phyloP scores from a whole-genome alignment of 257 asterid genomes.

The Rauvolfia tetraphylla region DNA sequence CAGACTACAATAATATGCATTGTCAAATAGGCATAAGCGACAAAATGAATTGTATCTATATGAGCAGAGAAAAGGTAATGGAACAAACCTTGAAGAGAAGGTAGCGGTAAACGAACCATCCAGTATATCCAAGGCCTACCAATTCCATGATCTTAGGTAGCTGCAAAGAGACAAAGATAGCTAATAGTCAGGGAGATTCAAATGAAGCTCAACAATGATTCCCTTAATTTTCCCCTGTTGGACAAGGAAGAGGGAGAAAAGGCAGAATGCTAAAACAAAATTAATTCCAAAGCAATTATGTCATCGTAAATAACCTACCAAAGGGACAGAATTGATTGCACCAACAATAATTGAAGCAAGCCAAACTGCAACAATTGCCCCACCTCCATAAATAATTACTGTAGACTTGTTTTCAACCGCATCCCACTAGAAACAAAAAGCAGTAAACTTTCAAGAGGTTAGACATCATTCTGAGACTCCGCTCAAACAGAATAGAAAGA shows the following conservation, averaged over 20 bases:
- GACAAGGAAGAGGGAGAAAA: neutral
- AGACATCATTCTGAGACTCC: neutral
- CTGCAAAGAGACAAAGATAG: slow-evolving; percentile 31
- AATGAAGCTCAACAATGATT: neutral
- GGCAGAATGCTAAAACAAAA: neutral
- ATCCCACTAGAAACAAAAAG: slow-evolving; percentile 60
- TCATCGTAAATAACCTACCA: slow-evolving; percentile 50
- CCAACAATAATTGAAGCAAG: slow-evolving; percentile 70
- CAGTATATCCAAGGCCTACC: slow-evolving; percentile 96
- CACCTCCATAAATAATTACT: slow-evolving; percentile 76
- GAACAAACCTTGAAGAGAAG: slow-evolving; percentile 88
- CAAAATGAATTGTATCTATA: neutral
- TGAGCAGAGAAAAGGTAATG: neutral
- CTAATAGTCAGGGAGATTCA: neutral
- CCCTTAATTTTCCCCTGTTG: neutral
- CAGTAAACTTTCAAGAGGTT: slow-evolving; percentile 1
- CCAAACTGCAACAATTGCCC: slow-evolving; percentile 81
- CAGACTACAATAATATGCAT: neutral
- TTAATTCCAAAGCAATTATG: neutral
- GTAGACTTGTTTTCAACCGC: slow-evolving; percentile 90
- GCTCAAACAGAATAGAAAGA: neutral
- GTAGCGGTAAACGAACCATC: slow-evolving; percentile 98
- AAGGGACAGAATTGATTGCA: slow-evolving; percentile 84
- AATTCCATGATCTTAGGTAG: slow-evolving; percentile 95
- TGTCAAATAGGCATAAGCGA: neutral